Evolutionary conservation across 768 basidiomycete species (phyloP).

Genomic region (Rhodotorula graminis): DNA sequence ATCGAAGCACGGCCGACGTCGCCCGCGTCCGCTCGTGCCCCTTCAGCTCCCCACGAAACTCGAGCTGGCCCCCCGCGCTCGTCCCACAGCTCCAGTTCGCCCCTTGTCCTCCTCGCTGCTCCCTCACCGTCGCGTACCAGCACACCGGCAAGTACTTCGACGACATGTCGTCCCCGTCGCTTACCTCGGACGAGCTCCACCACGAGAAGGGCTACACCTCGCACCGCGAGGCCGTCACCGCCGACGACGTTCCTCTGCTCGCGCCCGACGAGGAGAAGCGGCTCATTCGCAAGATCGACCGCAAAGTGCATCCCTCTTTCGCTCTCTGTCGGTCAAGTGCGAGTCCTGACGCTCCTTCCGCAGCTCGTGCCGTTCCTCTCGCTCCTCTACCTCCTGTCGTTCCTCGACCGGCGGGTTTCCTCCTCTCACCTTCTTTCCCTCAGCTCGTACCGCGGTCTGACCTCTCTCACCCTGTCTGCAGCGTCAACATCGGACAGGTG

Average conservation of each 20-base stretch:
- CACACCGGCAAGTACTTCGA: not conserved
- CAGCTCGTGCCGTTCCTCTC: slow-evolving; percentile 49
- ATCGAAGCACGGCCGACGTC: not conserved
- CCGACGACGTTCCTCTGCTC: slow-evolving; percentile 38
- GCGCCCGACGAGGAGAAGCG: slow-evolving; percentile 55
- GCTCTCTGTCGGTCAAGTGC: not conserved
- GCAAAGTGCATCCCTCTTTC: slow-evolving; percentile 4
- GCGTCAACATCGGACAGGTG: slow-evolving; percentile 38
- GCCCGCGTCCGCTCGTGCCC: too few relatives aligned
- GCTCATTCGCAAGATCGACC: slow-evolving; percentile 60
- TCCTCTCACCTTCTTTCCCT: not conserved
- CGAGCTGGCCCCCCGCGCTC: not conserved
- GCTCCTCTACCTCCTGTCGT: slow-evolving; percentile 50
- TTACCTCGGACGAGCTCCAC: slow-evolving; percentile 6
- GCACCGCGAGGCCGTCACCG: slow-evolving; percentile 9
- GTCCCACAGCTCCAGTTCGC: too few relatives aligned
- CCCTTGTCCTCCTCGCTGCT: not conserved
- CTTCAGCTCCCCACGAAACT: too few relatives aligned
- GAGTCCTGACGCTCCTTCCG: not conserved
- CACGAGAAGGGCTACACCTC: slow-evolving; percentile 13
- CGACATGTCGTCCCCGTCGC: slow-evolving; percentile 3
- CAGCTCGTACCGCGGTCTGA: not conserved
- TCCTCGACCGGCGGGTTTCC: slow-evolving; percentile 16
- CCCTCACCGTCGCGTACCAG: not conserved
- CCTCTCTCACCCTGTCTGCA: not conserved